A percentile compares a stretch with the other conserved stretches of the same genome.
phyloP scores from a whole-genome alignment of 2,329 filamentous ascomycete genomes.

The Aspergillus sp. region DNA sequence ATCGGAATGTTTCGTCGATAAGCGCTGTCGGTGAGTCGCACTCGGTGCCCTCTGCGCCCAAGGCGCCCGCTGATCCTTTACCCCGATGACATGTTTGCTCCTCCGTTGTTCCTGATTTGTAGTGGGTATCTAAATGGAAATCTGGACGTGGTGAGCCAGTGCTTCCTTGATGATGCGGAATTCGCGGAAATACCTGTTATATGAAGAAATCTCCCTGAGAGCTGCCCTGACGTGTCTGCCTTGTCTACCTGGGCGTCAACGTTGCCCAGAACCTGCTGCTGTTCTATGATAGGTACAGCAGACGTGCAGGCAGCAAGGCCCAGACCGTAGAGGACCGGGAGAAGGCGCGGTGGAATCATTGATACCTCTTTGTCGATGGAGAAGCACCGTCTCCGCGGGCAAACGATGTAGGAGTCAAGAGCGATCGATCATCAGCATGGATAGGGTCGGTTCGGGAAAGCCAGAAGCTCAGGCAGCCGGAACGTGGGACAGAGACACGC shows the following conservation, averaged over 20 bases:
- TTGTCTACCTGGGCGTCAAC: neutral
- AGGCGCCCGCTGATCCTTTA: conserved; percentile 72
- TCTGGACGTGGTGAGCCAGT: conserved; percentile 56
- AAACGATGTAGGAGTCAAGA: neutral
- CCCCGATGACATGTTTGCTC: conserved; percentile 77
- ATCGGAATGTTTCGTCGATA: conserved; percentile 84
- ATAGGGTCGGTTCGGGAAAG: neutral
- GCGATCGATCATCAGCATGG: conserved; percentile 1
- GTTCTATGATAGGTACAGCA: conserved; percentile 19
- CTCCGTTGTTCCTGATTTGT: conserved; percentile 72
- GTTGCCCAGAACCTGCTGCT: conserved; percentile 21
- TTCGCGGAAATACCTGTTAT: conserved; percentile 31
- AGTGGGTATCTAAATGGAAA: conserved; percentile 87
- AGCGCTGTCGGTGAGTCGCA: conserved; percentile 84
- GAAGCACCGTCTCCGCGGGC: conserved; percentile 12
- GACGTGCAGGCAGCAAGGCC: conserved; percentile 16
- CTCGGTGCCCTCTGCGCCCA: conserved; percentile 81
- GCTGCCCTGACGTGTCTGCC: conserved; percentile 13
- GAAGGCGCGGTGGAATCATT: conserved; percentile 20
- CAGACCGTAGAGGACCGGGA: conserved; percentile 14
- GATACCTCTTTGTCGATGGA: conserved; percentile 7
- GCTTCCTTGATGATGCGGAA: conserved; percentile 30
- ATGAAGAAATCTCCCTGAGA: conserved; percentile 38
- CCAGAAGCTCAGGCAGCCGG: neutral
- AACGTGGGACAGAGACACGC: neutral